phyloP scores from a whole-genome alignment of 202 grass and related monocot genomes.

The Zizania palustris region DNA sequence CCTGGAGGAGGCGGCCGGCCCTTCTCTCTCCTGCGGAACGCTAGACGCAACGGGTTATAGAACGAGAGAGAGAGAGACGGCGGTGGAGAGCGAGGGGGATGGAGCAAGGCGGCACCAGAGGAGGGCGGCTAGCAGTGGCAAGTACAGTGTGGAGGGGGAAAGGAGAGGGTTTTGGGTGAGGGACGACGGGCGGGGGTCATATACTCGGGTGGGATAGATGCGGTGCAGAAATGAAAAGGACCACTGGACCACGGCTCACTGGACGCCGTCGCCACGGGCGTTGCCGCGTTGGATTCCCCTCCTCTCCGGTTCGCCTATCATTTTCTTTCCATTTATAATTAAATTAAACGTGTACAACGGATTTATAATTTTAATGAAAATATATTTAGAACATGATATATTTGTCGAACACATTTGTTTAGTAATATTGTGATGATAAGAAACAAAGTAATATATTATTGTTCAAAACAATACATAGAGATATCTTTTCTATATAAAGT shows the following conservation, averaged over 20 bases:
- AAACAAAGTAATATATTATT: too few species aligned
- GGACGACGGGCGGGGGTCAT: conserved; percentile 13
- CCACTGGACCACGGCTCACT: conserved; percentile 47
- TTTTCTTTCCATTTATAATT: neutral
- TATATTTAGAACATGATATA: too few species aligned
- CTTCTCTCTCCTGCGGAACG: too few species aligned
- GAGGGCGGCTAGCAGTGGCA: conserved; percentile 24
- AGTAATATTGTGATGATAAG: too few species aligned
- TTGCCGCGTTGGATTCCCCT: conserved; percentile 40
- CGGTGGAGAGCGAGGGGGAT: conserved; percentile 11
- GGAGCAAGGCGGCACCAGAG: conserved; percentile 37
- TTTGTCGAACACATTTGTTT: too few species aligned
- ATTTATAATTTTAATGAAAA: too few species aligned
- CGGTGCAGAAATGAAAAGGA: conserved; percentile 21
- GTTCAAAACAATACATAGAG: too few species aligned
- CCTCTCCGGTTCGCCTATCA: neutral
- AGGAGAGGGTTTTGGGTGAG: conserved; percentile 40
- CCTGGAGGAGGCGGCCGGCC: conserved; percentile 17
- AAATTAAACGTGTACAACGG: too few species aligned
- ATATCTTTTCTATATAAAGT: too few species aligned
- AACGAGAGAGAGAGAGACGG: conserved; percentile 10
- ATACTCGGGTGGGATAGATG: conserved; percentile 17
- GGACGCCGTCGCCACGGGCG: neutral
- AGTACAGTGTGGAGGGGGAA: conserved; percentile 35
- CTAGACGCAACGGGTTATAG: neutral